Evolutionary conservation across 2,329 filamentous ascomycete genomes (phyloP).

Genomic region (Chaetomium sp.): DNA sequence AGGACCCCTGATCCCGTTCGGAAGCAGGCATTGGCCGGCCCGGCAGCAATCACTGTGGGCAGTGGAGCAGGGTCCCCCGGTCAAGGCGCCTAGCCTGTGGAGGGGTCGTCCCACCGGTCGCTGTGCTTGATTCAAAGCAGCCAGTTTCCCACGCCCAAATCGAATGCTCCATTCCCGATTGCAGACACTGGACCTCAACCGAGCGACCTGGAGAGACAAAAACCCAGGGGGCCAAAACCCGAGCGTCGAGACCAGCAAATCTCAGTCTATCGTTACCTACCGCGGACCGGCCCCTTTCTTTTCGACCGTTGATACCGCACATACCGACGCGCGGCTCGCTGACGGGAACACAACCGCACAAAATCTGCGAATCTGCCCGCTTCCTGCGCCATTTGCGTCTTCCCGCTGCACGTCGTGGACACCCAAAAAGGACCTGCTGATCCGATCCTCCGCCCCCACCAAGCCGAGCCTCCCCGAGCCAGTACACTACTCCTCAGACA

Average conservation of each 20-base stretch:
- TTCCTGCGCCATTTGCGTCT: neutral
- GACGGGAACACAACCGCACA: too few species aligned
- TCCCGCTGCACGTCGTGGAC: neutral
- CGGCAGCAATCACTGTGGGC: constrained; percentile 6
- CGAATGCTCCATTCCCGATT: neutral
- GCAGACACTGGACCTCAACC: neutral
- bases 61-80: constrained; percentile 7
- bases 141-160: neutral
- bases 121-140: constrained; percentile 2
- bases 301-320: too few species aligned
- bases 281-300: too few species aligned
- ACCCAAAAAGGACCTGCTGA: neutral
- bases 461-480: neutral
- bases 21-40: constrained; percentile 11
- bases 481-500: neutral
- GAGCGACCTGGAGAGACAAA: too few species aligned
- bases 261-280: neutral
- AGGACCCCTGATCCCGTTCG: constrained; percentile 2
- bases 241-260: neutral
- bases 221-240: neutral
- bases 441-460: neutral
- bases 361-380: too few species aligned
- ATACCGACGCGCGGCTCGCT: too few species aligned
- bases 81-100: constrained; percentile 3
- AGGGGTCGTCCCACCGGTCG: neutral